Base-by-base conservation (phyloP, 257 asterid genomes). In the Penstemon eatonii region DNA sequence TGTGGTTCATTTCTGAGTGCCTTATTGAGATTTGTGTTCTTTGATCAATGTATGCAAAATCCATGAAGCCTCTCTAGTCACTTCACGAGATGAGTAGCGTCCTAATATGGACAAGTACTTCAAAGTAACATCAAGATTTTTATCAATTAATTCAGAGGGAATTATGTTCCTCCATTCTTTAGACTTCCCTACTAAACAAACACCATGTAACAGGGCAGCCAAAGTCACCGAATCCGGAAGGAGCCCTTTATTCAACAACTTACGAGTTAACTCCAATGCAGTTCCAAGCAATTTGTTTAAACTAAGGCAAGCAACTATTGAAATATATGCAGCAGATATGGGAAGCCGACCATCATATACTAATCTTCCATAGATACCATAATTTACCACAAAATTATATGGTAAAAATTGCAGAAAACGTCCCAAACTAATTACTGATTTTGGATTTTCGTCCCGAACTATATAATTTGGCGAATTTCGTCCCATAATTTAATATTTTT, bases 231-330 rank as follows among this genome's bases (percentile, higher is more conserved):
- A 70, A 75, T 82, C 81, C 39, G 75, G 73, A 62, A 65, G 59
- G 44, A 78, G 68, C 7, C 94, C 92, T 60, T 83, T 86, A 5
- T 73, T 75, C 79, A 60, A 61, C 80, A 80, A 81, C 75, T 79
- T 84, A 56, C 81, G 87, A 65, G 78, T 73, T 58, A 90, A 68
- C 67, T 66, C 79, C 79, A 88, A 63, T 9, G 89, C 96, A 56
- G 71, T 69, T 75, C 68, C 76, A 62, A 88, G 84, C 94, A 88
- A 84, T 47, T 86, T 75, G 63, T 73, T 78, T 37, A 88, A 78
- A 81, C 96, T 85, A 49, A 88, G 88, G 75, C 96, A 87, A 43
- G 81, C 84, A 11, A 87, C 71, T 56, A 87, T 82, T 7, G 96
- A 83, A 75, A 68, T 75, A 80, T 90, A 87, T 36, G 96, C 91